A percentile compares a stretch with the other conserved stretches of the same genome.
Evolutionary conservation across 805 yeast genomes (phyloP).

Genomic region (Myxozyma neglecta): DNA sequence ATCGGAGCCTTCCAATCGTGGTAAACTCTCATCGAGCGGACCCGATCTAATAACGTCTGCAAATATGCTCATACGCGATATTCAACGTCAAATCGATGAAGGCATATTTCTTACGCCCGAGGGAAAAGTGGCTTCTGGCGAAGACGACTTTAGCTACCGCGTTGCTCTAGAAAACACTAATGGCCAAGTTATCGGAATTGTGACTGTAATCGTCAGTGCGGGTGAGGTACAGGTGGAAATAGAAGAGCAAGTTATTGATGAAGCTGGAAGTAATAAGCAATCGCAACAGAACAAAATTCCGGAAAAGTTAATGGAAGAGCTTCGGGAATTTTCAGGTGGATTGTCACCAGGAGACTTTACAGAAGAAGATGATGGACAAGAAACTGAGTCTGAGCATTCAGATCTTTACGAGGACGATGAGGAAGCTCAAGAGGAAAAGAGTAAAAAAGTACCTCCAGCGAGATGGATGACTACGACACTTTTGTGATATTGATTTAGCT

Average conservation of each 20-base stretch:
- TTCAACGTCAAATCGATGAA: slow-evolving; percentile 20
- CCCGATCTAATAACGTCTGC: slow-evolving; percentile 25
- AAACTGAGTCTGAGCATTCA: background rate
- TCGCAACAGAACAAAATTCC: slow-evolving; percentile 10
- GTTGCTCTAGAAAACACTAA: slow-evolving; percentile 23
- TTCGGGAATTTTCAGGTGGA: slow-evolving; percentile 27
- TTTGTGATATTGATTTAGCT: background rate
- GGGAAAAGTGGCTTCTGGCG: slow-evolving; percentile 22
- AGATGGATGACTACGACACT: background rate
- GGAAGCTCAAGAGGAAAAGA: background rate
- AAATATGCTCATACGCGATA: slow-evolving; percentile 19
- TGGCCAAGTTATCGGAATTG: slow-evolving; percentile 24
- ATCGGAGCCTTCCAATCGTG: background rate
- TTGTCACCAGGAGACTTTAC: background rate
- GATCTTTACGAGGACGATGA: slow-evolving; percentile 1
- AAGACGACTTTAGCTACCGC: slow-evolving; percentile 19
- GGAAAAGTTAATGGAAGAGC: slow-evolving; percentile 15
- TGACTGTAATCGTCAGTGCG: slow-evolving; percentile 13
- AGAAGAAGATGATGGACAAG: background rate
- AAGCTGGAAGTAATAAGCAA: background rate
- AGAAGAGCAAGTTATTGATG: slow-evolving; percentile 3
- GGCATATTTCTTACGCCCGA: slow-evolving; percentile 26
- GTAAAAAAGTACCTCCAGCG: background rate
- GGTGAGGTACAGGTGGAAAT: slow-evolving; percentile 21
- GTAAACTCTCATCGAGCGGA: background rate